These are phyloP conservation scores for Eragrostis tef DNA, from an alignment of 202 grass and related monocot genomes.

Conservation along the genomic window DNA sequence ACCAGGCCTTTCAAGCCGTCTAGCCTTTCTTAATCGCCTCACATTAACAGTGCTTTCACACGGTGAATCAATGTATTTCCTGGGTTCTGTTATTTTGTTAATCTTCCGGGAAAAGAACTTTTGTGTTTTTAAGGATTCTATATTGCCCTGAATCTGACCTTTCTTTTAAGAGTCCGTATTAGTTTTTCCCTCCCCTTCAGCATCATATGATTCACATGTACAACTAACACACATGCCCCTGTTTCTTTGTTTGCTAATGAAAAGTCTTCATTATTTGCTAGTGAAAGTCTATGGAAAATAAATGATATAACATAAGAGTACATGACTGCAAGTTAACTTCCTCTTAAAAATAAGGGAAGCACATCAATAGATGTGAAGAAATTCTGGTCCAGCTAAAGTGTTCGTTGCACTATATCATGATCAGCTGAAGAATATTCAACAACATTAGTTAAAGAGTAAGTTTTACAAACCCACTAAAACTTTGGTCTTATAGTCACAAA, in stretches of 20 bases:
- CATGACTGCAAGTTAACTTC: not conserved
- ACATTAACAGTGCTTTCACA: conserved; percentile 35
- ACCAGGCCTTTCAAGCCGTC: not conserved
- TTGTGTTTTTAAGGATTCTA: not conserved
- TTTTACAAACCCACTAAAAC: too few relatives aligned
- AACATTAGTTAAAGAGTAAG: too few relatives aligned
- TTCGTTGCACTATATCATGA: not conserved
- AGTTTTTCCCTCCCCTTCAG: not conserved
- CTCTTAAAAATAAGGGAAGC: not conserved
- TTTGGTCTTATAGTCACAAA: too few relatives aligned
- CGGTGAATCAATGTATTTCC: conserved; percentile 1
- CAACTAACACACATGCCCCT: too few relatives aligned
- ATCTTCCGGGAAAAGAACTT: not conserved
- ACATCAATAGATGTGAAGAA: not conserved
- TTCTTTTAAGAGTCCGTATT: not conserved
- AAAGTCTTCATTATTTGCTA: too few relatives aligned
- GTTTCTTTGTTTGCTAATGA: not conserved
- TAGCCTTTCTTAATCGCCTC: conserved; percentile 20
- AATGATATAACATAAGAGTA: not conserved
- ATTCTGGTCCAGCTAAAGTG: not conserved
- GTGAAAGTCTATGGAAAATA: too few relatives aligned
- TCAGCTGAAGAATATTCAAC: not conserved
- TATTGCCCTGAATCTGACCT: not conserved
- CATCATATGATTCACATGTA: conserved; percentile 1
- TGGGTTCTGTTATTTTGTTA: not conserved